These are phyloP conservation scores for Orobanche coerulescens DNA, from an alignment of 257 asterid species.

Conservation along the genomic window DNA sequence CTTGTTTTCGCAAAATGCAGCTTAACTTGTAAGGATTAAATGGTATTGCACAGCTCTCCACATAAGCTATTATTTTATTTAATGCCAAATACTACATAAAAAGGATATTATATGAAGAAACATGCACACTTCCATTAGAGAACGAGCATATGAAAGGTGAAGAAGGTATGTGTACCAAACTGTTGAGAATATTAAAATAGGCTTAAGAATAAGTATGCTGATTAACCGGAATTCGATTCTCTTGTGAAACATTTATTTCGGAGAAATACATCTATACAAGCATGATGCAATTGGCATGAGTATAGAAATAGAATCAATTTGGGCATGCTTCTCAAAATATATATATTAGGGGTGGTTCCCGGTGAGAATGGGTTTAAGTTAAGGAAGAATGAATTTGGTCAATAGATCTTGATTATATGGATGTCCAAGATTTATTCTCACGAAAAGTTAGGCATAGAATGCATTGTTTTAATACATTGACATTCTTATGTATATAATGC, in stretches of 20 bases:
- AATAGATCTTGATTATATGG: too few relatives aligned
- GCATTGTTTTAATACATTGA: too few relatives aligned
- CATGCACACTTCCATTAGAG: not conserved
- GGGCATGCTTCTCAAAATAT: not conserved
- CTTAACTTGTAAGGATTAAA: slow-evolving; percentile 1
- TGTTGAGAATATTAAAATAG: not conserved
- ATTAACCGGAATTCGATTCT: not conserved
- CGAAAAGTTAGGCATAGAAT: too few relatives aligned
- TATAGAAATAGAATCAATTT: not conserved
- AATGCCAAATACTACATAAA: not conserved
- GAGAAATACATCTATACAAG: not conserved
- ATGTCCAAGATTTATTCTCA: too few relatives aligned
- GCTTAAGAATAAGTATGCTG: not conserved
- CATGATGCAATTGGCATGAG: not conserved
- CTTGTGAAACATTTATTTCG: not conserved
- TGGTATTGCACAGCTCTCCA: not conserved
- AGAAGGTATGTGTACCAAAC: not conserved
- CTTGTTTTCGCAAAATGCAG: slow-evolving; percentile 1
- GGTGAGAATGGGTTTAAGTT: too few relatives aligned
- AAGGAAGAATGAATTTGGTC: too few relatives aligned
- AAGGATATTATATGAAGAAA: not conserved
- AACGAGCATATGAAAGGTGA: not conserved
- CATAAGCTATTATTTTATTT: not conserved
- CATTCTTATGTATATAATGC: too few relatives aligned
- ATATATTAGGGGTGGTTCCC: too few relatives aligned